Percentiles rank a stretch among this genome's conserved stretches.
Conservation (phyloP, 208 protist genomes). For the Paratrypanosoma confusum region DNA sequence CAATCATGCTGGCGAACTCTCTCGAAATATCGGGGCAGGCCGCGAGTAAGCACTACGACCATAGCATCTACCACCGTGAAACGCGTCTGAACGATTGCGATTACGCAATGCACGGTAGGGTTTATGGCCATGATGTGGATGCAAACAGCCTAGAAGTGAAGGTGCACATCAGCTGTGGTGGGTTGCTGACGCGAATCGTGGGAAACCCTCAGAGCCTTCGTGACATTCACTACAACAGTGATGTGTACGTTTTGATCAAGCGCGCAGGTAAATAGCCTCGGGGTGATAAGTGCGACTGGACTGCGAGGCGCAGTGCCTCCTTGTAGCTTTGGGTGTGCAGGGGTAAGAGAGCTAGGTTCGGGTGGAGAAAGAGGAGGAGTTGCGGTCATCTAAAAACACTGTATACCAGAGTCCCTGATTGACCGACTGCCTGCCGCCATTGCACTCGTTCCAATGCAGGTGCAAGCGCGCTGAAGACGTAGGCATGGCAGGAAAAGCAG, state of each 20-base stretch:
- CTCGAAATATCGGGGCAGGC: constrained; percentile 81
- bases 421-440: too few relatives aligned
- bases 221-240: constrained; percentile 86
- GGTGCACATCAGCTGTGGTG: constrained; percentile 95
- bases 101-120: constrained; percentile 96
- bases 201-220: constrained; percentile 82
- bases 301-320: background rate
- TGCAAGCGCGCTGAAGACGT: too few relatives aligned
- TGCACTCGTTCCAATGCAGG: constrained; percentile 1
- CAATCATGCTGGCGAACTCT: constrained; percentile 89
- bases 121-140: constrained; percentile 91
- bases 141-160: constrained; percentile 72
- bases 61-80: constrained; percentile 79
- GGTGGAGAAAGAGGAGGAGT: background rate
- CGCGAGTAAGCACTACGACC: constrained; percentile 77
- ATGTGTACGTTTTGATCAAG: constrained; percentile 81
- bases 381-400: too few relatives aligned
- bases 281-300: too few relatives aligned
- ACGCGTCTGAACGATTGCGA: constrained; percentile 93
- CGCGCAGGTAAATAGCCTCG: constrained; percentile 62
- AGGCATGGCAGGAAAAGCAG: too few relatives aligned
- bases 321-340: constrained; percentile 5
- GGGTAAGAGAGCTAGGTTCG: background rate
- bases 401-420: too few relatives aligned
- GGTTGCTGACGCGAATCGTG: constrained; percentile 92